Percentiles rank a stretch among this genome's conserved stretches.
phyloP scores from a whole-genome alignment of 1,284 basidiomycete species.

The Microbotryum intermedium region DNA sequence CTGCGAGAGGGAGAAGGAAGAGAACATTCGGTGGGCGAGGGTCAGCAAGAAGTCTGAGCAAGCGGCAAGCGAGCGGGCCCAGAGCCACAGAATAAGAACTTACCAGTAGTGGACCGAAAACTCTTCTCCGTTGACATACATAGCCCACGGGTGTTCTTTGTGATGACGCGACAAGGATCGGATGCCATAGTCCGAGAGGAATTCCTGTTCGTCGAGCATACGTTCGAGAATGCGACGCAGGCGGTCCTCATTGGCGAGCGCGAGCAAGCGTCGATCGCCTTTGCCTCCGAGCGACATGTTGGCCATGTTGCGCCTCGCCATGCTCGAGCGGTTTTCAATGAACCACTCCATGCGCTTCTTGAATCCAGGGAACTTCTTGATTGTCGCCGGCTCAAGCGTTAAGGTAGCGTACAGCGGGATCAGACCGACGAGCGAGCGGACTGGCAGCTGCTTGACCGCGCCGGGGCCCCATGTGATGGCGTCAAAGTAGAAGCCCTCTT shows the following conservation, averaged over 20 bases:
- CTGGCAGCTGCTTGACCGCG: slow-evolving; percentile 68
- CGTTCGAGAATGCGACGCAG: slow-evolving; percentile 80
- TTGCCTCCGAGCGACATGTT: slow-evolving; percentile 78
- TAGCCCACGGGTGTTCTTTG: slow-evolving; percentile 86
- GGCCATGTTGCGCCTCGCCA: slow-evolving; percentile 87
- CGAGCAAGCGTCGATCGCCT: slow-evolving; percentile 78
- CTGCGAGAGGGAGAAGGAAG: no score
- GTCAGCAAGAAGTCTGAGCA: no score
- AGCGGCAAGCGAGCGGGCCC: no score
- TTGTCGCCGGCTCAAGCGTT: slow-evolving; percentile 77
- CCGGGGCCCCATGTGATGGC: slow-evolving; percentile 45
- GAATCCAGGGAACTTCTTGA: slow-evolving; percentile 91
- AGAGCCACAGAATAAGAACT: no score
- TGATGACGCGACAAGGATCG: slow-evolving; percentile 88
- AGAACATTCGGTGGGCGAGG: no score
- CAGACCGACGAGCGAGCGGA: slow-evolving; percentile 85
- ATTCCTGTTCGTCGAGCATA: slow-evolving; percentile 95
- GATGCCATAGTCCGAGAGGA: slow-evolving; percentile 88
- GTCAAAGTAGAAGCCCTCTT: slow-evolving; percentile 97
- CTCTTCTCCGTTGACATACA: slow-evolving; percentile 82
- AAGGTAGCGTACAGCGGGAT: slow-evolving; percentile 93
- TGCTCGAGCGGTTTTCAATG: slow-evolving; percentile 78
- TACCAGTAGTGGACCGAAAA: slow-evolving; percentile 90
- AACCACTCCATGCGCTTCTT: slow-evolving; percentile 99
- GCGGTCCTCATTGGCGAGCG: slow-evolving; percentile 83